Conservation (phyloP, 495 filamentous ascomycete species). For the Aspergillus incahuasiensis region DNA sequence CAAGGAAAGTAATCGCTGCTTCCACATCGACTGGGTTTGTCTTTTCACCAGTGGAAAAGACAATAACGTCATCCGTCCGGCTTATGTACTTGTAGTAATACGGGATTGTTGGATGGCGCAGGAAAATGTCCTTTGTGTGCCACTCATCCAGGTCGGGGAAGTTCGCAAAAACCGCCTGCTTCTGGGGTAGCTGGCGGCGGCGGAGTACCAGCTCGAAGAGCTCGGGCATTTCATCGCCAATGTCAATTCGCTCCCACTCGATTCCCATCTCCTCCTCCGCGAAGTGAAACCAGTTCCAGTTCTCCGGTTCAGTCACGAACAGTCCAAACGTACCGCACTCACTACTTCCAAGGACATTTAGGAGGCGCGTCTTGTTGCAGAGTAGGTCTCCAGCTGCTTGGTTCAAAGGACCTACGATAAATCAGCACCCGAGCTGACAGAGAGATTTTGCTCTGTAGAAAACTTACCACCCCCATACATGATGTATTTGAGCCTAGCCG, state of each 20-base stretch:
- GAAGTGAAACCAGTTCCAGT: slow-evolving; percentile 46
- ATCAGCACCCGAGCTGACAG: neutral
- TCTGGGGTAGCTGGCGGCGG: neutral
- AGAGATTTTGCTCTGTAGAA: neutral
- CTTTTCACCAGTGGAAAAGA: slow-evolving; percentile 59
- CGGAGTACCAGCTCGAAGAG: slow-evolving; percentile 14
- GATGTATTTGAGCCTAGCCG: slow-evolving; percentile 14
- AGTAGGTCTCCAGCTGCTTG: slow-evolving; percentile 17
- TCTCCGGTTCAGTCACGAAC: slow-evolving; percentile 28
- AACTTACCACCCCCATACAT: slow-evolving; percentile 16
- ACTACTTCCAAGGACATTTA: slow-evolving; percentile 23
- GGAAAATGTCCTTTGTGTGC: slow-evolving; percentile 52
- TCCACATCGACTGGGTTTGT: slow-evolving; percentile 54
- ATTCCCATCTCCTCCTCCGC: slow-evolving; percentile 31
- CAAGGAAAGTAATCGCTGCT: slow-evolving; percentile 34
- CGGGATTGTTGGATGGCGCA: slow-evolving; percentile 40
- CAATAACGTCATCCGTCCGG: slow-evolving; percentile 54
- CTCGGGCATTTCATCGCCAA: neutral
- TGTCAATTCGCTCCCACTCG: slow-evolving; percentile 22
- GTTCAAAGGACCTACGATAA: neutral
- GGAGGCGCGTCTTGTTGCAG: slow-evolving; percentile 16
- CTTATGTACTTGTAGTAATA: slow-evolving; percentile 48
- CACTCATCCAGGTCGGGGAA: slow-evolving; percentile 51
- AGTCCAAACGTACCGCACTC: slow-evolving; percentile 32
- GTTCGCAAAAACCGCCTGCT: slow-evolving; percentile 32